Conservation (phyloP, 495 filamentous ascomycete genomes). For the Tricharina praecox region DNA sequence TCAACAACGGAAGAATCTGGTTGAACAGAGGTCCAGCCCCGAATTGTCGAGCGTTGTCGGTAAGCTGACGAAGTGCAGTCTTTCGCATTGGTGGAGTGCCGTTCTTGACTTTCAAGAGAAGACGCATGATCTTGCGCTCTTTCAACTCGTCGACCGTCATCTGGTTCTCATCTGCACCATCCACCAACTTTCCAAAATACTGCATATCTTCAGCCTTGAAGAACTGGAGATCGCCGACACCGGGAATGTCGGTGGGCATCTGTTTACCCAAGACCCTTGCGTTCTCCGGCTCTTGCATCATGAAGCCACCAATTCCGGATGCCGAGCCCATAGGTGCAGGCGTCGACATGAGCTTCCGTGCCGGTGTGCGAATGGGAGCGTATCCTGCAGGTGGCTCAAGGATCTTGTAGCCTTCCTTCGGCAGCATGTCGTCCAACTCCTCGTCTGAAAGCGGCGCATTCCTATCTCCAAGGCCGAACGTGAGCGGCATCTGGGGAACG, state of each 20-base stretch:
- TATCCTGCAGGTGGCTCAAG: conserved; percentile 87
- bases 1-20: conserved; percentile 89
- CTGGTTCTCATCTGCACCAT: conserved; percentile 79
- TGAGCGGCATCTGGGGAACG: conserved; percentile 36
- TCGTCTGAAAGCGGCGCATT: conserved; percentile 76
- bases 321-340: conserved; percentile 48
- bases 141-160: conserved; percentile 91
- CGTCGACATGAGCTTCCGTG: conserved; percentile 61
- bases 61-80: conserved; percentile 94
- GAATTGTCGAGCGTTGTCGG: conserved; percentile 93
- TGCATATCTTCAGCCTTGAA: conserved; percentile 99
- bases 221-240: conserved; percentile 92
- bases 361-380: conserved; percentile 59
- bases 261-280: conserved; percentile 66
- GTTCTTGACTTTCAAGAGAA: conserved; percentile 97
- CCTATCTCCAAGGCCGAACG: conserved; percentile 68
- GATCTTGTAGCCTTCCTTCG: conserved; percentile 81
- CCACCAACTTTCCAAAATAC: conserved; percentile 95
- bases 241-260: conserved; percentile 90
- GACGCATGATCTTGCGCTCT: conserved; percentile 94
- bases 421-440: conserved; percentile 82
- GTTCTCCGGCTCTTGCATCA: conserved; percentile 92
- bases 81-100: conserved; percentile 98
- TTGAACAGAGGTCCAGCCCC: conserved; percentile 91
- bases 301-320: conserved; percentile 63